These are phyloP conservation scores for Skeletonema grethae DNA, from an alignment of 108 stramenopile species.

Conservation along the genomic window DNA sequence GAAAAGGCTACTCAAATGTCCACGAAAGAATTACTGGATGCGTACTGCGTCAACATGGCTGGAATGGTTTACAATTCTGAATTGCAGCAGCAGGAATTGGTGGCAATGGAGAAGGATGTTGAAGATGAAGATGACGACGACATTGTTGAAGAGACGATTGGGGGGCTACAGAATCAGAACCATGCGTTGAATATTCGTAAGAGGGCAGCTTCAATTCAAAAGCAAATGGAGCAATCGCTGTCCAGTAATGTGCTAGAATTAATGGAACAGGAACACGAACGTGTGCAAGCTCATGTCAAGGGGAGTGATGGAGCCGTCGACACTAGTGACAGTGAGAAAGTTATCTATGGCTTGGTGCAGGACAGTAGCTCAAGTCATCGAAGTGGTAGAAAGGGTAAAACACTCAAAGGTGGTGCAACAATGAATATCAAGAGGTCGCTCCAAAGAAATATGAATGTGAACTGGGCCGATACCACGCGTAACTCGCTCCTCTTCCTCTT, in stretches of 20 bases:
- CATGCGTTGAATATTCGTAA: slow-evolving; percentile 49
- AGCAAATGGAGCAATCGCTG: slow-evolving; percentile 50
- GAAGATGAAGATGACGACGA: slow-evolving; percentile 18
- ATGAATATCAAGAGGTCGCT: slow-evolving; percentile 57
- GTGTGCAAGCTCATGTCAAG: slow-evolving; percentile 22
- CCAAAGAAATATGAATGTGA: slow-evolving; percentile 75
- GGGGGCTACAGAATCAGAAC: slow-evolving; percentile 6
- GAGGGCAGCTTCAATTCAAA: slow-evolving; percentile 43
- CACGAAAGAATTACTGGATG: slow-evolving; percentile 67
- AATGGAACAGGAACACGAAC: slow-evolving; percentile 35
- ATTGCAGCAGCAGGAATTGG: slow-evolving; percentile 28
- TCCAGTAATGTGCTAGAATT: slow-evolving; percentile 24
- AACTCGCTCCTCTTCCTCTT: slow-evolving; percentile 80
- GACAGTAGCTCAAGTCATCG: slow-evolving; percentile 4
- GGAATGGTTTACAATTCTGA: slow-evolving; percentile 41
- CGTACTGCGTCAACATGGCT: slow-evolving; percentile 74
- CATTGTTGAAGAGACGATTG: slow-evolving; percentile 9
- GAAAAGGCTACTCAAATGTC: slow-evolving; percentile 49
- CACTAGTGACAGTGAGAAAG: slow-evolving; percentile 11
- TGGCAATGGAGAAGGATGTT: slow-evolving; percentile 6
- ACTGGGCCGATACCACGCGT: slow-evolving; percentile 81
- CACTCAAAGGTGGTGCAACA: slow-evolving; percentile 57
- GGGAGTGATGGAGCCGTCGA: slow-evolving; percentile 6
- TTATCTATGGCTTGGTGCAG: slow-evolving; percentile 26
- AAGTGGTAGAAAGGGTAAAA: slow-evolving; percentile 17